These are phyloP conservation scores for Hymenoscyphus linearis DNA, from an alignment of 2,329 filamentous ascomycete genomes.

Conservation along the genomic window DNA sequence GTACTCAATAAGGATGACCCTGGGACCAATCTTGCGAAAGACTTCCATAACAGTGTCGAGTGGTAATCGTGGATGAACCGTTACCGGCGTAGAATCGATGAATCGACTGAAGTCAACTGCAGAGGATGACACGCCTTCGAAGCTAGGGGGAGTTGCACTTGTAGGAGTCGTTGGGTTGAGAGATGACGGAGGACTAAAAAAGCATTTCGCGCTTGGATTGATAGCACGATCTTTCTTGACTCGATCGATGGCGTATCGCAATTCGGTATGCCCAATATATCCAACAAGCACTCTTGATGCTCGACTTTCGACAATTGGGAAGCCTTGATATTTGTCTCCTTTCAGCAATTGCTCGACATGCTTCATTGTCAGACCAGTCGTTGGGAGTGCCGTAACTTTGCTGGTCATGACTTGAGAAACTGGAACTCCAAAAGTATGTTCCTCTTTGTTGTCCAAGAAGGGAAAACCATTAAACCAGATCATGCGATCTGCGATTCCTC, in stretches of 20 bases:
- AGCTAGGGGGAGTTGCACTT: conserved; percentile 43
- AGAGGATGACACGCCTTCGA: conserved; percentile 54
- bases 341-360: conserved; percentile 71
- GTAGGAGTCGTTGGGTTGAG: conserved; percentile 22
- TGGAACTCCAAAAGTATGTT: conserved; percentile 91
- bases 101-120: conserved; percentile 79
- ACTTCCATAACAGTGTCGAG: conserved; percentile 98
- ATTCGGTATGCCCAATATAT: conserved; percentile 87
- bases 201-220: conserved; percentile 65
- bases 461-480: conserved; percentile 98
- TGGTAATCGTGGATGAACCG: conserved; percentile 83
- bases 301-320: conserved; percentile 78
- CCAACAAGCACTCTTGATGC: conserved; percentile 70
- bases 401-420: conserved; percentile 87
- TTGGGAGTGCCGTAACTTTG: conserved; percentile 67
- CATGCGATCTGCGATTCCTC: conserved; percentile 95
- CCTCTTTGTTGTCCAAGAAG: conserved; percentile 95
- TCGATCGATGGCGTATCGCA: conserved; percentile 84
- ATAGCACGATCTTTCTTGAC: conserved; percentile 64
- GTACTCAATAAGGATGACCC: conserved; percentile 89
- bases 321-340: conserved; percentile 83
- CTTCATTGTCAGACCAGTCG: conserved; percentile 67
- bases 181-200: conserved; percentile 56
- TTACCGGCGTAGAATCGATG: conserved; percentile 82
- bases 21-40: conserved; percentile 94